These are phyloP conservation scores for Sanghuangporus sanghuang DNA, from an alignment of 1,284 basidiomycete genomes.

Conservation along the genomic window DNA sequence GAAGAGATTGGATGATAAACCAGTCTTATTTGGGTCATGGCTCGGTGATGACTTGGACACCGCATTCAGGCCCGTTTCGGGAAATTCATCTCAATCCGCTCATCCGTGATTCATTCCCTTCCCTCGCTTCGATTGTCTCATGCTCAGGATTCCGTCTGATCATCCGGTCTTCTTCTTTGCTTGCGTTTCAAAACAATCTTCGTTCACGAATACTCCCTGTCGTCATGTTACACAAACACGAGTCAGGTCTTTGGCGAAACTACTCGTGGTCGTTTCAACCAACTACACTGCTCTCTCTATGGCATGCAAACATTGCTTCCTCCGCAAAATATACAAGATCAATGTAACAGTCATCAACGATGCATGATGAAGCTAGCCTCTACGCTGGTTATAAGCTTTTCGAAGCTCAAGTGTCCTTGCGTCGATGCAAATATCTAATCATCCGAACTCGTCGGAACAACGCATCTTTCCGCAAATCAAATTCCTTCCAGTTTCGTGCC, in stretches of 20 bases:
- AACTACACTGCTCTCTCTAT: no score
- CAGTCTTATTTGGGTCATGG: not conserved
- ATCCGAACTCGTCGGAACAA: not conserved
- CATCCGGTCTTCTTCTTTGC: no score
- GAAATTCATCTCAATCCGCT: not conserved
- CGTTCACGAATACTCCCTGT: no score
- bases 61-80: slow-evolving; percentile 7
- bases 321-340: no score
- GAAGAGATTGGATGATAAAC: slow-evolving; percentile 10
- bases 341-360: no score
- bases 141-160: slow-evolving; percentile 12
- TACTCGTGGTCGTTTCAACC: no score
- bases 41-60: not conserved
- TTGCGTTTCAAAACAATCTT: no score
- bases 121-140: not conserved
- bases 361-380: no score
- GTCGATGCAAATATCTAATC: not conserved
- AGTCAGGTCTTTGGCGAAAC: no score
- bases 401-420: not conserved
- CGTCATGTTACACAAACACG: no score
- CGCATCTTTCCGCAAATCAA: not conserved
- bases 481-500: slow-evolving; percentile 82
- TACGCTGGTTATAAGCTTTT: not conserved
- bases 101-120: not conserved
- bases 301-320: no score